A percentile compares a stretch with the other conserved stretches of the same genome.
Evolutionary conservation across 306 rosid genomes (phyloP).

Genomic region (Castanea sativa): DNA sequence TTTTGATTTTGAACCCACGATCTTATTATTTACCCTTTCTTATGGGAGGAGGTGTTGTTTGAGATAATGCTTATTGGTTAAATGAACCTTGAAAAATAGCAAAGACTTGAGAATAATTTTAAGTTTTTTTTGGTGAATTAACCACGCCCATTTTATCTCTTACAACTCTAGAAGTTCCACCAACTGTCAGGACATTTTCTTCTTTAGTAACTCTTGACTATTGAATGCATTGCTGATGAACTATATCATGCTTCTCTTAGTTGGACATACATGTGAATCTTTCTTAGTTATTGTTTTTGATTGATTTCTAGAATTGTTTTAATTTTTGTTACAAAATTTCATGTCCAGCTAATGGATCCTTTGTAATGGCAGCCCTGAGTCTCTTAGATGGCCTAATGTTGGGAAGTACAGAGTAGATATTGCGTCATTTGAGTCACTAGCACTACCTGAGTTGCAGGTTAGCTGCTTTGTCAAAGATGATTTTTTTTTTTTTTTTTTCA

Average conservation of each 20-base stretch:
- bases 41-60: too few relatives aligned
- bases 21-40: too few relatives aligned
- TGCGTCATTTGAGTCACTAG: conserved; percentile 71
- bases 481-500: conserved; percentile 5
- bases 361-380: conserved; percentile 54
- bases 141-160: not conserved
- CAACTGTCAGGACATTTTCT: not conserved
- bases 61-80: too few relatives aligned
- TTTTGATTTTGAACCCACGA: too few relatives aligned
- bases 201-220: not conserved
- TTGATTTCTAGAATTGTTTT: not conserved
- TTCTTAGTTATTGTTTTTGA: not conserved
- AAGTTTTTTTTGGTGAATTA: not conserved
- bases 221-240: conserved; percentile 2
- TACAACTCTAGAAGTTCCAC: not conserved
- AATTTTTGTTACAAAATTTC: not conserved
- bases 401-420: conserved; percentile 77
- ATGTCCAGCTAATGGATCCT: conserved; percentile 19
- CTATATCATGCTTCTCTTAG: not conserved
- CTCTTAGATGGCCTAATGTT: conserved; percentile 75
- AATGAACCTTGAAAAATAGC: not conserved
- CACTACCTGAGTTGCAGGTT: conserved; percentile 84
- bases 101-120: not conserved
- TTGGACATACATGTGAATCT: not conserved
- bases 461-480: conserved; percentile 15